A percentile compares a stretch with the other conserved stretches of the same genome.
phyloP scores from a whole-genome alignment of 148 eudicot genomes.

The Beta vulgaris region DNA sequence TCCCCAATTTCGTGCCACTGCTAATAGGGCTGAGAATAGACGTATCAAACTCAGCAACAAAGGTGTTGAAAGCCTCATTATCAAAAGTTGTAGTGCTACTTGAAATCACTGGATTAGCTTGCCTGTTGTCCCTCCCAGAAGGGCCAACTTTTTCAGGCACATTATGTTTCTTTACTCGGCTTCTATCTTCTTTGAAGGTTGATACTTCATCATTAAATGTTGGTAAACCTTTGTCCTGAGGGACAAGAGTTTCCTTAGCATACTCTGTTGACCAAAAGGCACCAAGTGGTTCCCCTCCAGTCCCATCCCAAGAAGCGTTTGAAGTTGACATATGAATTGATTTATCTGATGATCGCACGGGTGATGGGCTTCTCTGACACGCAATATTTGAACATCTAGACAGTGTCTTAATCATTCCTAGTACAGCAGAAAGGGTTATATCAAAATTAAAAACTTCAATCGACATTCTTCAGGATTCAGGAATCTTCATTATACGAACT shows the following conservation, averaged over 20 bases:
- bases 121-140: constrained; percentile 27
- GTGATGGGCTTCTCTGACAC: constrained; percentile 84
- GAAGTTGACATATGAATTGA: constrained; percentile 41
- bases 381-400: constrained; percentile 43
- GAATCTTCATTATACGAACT: not conserved
- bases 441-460: not conserved
- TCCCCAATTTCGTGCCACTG: constrained; percentile 33
- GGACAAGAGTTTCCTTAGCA: constrained; percentile 49
- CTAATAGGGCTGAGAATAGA: constrained; percentile 47
- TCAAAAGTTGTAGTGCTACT: constrained; percentile 41
- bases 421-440: constrained; percentile 15
- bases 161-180: constrained; percentile 26
- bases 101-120: constrained; percentile 26
- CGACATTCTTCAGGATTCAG: not conserved
- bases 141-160: constrained; percentile 31
- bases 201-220: constrained; percentile 49
- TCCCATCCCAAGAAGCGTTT: constrained; percentile 36
- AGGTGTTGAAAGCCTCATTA: constrained; percentile 61
- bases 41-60: constrained; percentile 77
- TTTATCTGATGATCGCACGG: constrained; percentile 64
- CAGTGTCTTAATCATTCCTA: constrained; percentile 50
- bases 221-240: constrained; percentile 45
- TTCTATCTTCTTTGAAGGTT: constrained; percentile 40
- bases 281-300: constrained; percentile 51
- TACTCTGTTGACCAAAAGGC: constrained; percentile 90